A percentile compares a stretch with the other conserved stretches of the same genome.
phyloP scores from a whole-genome alignment of 164 flowering plant genomes.

The grape (Vitis vinifera) region ASM3070453v1 NC_081822.1:30567501-30568000 shows the following conservation, averaged over 20 bases:
- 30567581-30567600: slow-evolving; percentile 98
- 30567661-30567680: slow-evolving; percentile 5
- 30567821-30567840: slow-evolving; percentile 95
- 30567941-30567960: background rate
- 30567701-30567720: slow-evolving; percentile 1
- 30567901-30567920: background rate
- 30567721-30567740: slow-evolving; percentile 98
- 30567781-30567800: slow-evolving; percentile 72
- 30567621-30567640: slow-evolving; percentile 8
- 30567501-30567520: slow-evolving; percentile 99
- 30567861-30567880: slow-evolving; percentile 89
- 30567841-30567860: slow-evolving; percentile 92
- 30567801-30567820: slow-evolving; percentile 93
- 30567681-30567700: too few relatives aligned
- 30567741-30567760: slow-evolving; percentile 99
- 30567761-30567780: slow-evolving; percentile 99
- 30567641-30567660: background rate
- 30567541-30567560: slow-evolving; percentile 98
- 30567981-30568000: too few relatives aligned
- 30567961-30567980: too few relatives aligned
- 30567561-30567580: slow-evolving; percentile 99
- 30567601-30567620: slow-evolving; percentile 95
- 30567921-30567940: background rate
- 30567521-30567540: slow-evolving; percentile 97
- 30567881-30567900: slow-evolving; percentile 88